Conservation (phyloP, 495 filamentous ascomycete genomes). For the Lasiosphaeris hirsuta region DNA sequence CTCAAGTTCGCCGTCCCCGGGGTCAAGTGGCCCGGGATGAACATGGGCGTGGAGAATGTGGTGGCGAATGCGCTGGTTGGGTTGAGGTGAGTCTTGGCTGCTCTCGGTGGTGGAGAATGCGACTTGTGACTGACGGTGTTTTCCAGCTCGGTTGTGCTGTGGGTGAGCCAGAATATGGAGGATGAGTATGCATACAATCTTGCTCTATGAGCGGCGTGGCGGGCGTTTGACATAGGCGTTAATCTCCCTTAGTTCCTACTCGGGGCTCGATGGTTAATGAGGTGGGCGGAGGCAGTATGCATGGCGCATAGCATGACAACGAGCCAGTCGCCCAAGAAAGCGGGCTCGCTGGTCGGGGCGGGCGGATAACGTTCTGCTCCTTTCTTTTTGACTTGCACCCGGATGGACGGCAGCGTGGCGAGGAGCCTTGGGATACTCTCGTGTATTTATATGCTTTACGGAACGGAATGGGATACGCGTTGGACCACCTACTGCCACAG, state of each 20-base stretch:
- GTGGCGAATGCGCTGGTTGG: constrained; percentile 83
- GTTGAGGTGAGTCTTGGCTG: constrained; percentile 62
- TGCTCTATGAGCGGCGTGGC: constrained; percentile 57
- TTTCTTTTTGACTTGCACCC: too few species aligned
- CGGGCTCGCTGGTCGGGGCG: too few species aligned
- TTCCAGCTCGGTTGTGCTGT: constrained; percentile 79
- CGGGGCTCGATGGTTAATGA: neutral
- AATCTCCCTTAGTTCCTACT: neutral
- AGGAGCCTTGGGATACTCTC: too few species aligned
- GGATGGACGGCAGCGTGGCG: too few species aligned
- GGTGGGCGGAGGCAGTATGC: neutral
- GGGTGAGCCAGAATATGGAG: constrained; percentile 98
- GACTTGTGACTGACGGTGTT: constrained; percentile 10
- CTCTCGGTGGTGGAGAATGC: neutral
- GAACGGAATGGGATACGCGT: too few species aligned
- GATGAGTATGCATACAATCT: constrained; percentile 98
- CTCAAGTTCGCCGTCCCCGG: constrained; percentile 83
- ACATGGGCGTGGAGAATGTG: constrained; percentile 92
- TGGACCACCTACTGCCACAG: too few species aligned
- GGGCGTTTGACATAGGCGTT: neutral
- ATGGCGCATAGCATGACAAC: too few species aligned
- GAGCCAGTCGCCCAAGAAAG: too few species aligned
- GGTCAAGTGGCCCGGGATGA: constrained; percentile 77
- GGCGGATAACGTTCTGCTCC: too few species aligned
- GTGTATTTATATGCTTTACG: too few species aligned